Base-by-base conservation (phyloP, 2,329 filamentous ascomycete genomes). In the Paecilomyces variotii region DNA sequence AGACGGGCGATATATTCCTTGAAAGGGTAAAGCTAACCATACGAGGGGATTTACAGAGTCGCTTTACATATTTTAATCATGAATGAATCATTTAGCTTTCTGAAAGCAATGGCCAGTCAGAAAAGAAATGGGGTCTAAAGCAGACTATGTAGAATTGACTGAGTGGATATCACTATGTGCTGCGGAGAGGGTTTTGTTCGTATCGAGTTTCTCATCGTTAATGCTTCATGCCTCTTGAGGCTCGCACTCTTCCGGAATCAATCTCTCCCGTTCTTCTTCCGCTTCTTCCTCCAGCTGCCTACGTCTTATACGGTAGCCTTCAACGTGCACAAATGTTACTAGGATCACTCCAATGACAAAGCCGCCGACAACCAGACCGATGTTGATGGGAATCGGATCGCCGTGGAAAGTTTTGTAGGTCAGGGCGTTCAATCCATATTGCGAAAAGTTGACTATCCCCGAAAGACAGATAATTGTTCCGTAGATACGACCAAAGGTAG, bases 401-500 rank as follows among this genome's bases (percentile, higher is more conserved):
- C 86, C 85, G 24, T 79, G 64, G 64, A 93, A 96, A 0, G 80
- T 80, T 57, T 84, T 79, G 68, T 95, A 88, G 49, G 91, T 90
- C 27, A 94, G 71, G 35, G 87, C 85, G 71, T 96, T 91, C 30
- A 96, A 79, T 0, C 83, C 89, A 4, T 87, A 88, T 74, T 96
- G 91, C 0, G 84, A 84, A 70, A 97, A 91, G 71, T 94, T 96
- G 67, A 90, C 82, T 0, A 96, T 72, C 0, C 92, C 92, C 0
- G 90, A 87, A 2, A 94, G 77, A 72, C 90, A 95, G 66, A 96
- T 96, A 65, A 96, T 90, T 10, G 91, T 82, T 3, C 92, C 92
- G 74, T 96, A 96, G 30, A 96, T 90, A 53, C 89, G 94, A 49
- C 91, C 91, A 66, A 96, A 97, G 0, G 91, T 96, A 58, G 87